phyloP scores from a whole-genome alignment of 768 basidiomycete species.

The Calocybe cyanea region DNA sequence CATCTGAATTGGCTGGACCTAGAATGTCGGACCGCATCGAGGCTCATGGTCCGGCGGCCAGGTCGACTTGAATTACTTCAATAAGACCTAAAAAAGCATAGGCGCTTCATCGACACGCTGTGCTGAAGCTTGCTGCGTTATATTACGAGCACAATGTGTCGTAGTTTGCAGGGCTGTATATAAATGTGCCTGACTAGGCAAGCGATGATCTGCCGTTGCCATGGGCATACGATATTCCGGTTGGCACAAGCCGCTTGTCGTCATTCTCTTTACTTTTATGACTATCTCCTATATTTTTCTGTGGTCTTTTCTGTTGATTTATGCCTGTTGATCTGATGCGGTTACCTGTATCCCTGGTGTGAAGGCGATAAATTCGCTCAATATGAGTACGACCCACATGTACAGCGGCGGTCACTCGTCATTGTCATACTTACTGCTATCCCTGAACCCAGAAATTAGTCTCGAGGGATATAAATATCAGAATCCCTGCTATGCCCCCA shows the following conservation, averaged over 20 bases:
- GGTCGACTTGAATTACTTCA: too few relatives aligned
- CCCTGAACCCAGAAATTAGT: neutral
- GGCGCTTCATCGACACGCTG: too few relatives aligned
- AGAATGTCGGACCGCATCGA: too few relatives aligned
- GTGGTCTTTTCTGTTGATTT: too few relatives aligned
- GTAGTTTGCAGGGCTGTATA: neutral
- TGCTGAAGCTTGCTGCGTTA: neutral
- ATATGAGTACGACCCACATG: neutral
- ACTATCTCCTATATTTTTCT: too few relatives aligned
- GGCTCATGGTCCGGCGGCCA: too few relatives aligned
- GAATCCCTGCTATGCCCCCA: too few relatives aligned
- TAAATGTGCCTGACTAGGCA: neutral
- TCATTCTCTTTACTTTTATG: too few relatives aligned
- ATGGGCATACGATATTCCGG: neutral
- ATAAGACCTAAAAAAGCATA: too few relatives aligned
- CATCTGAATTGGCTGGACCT: too few relatives aligned
- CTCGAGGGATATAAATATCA: neutral
- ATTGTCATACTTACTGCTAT: neutral
- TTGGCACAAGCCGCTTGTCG: too few relatives aligned
- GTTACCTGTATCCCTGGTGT: neutral
- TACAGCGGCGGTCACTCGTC: neutral
- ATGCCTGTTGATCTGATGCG: too few relatives aligned
- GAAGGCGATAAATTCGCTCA: neutral
- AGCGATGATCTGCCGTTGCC: neutral
- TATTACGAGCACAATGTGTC: neutral